These are phyloP conservation scores for Aspergillus caelatus DNA, from an alignment of 2,329 filamentous ascomycete species.

Conservation along the genomic window DNA sequence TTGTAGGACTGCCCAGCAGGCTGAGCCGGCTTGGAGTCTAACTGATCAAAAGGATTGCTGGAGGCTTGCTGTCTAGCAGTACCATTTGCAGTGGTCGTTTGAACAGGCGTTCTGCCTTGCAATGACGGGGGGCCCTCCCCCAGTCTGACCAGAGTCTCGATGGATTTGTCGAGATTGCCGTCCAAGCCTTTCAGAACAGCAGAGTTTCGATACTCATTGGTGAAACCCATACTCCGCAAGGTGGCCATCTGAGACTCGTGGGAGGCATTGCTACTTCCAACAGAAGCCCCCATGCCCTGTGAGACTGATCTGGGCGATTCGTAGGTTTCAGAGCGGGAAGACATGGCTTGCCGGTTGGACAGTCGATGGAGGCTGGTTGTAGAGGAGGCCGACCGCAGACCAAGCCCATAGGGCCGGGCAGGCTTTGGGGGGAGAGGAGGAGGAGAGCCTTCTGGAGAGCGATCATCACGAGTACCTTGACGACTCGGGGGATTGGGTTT, in stretches of 20 bases:
- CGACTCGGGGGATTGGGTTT: constrained; percentile 51
- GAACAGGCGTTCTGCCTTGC: constrained; percentile 59
- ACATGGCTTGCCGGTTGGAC: constrained; percentile 58
- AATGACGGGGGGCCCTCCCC: constrained; percentile 64
- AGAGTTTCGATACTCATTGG: constrained; percentile 77
- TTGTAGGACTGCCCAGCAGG: constrained; percentile 57
- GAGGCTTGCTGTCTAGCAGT: constrained; percentile 38
- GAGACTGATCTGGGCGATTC: constrained; percentile 34
- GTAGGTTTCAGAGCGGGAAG: constrained; percentile 26
- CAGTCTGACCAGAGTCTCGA: constrained; percentile 81
- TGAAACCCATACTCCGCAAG: constrained; percentile 89
- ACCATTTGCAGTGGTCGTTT: constrained; percentile 17
- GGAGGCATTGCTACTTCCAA: constrained; percentile 51
- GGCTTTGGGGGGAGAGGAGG: constrained; percentile 64
- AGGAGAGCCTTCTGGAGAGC: constrained; percentile 57
- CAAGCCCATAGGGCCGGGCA: constrained; percentile 63
- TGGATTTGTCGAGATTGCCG: constrained; percentile 81
- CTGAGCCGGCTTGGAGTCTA: constrained; percentile 41
- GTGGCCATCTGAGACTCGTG: constrained; percentile 75
- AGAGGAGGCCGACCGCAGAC: constrained; percentile 69
- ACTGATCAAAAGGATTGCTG: constrained; percentile 69
- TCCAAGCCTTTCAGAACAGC: constrained; percentile 79
- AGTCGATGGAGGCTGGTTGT: constrained; percentile 65
- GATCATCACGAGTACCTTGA: constrained; percentile 60
- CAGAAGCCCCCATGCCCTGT: constrained; percentile 66